A percentile compares a stretch with the other conserved stretches of the same genome.
phyloP scores from a whole-genome alignment of 768 basidiomycete species.

The Boletus rubescentipes region DNA sequence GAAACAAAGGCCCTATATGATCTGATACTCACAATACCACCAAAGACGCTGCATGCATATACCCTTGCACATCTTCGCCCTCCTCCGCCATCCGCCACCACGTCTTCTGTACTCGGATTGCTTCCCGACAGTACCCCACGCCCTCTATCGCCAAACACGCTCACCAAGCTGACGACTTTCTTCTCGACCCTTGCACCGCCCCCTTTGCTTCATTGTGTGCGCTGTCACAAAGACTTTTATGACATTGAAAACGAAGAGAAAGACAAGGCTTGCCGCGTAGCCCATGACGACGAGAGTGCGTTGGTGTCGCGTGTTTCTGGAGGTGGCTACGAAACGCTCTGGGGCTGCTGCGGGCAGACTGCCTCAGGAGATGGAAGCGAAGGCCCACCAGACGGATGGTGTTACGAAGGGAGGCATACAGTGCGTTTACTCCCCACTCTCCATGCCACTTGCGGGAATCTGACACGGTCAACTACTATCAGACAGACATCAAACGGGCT shows the following conservation, averaged over 20 bases:
- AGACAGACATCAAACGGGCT: slow-evolving; percentile 76
- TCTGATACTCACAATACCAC: slow-evolving; percentile 59
- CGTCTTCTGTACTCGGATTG: slow-evolving; percentile 15
- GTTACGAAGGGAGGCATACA: slow-evolving; percentile 81
- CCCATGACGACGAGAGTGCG: slow-evolving; percentile 81
- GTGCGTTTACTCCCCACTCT: slow-evolving; percentile 25
- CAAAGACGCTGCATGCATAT: slow-evolving; percentile 66
- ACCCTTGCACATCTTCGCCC: slow-evolving; percentile 49
- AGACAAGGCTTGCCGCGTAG: slow-evolving; percentile 66
- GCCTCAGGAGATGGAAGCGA: slow-evolving; percentile 77
- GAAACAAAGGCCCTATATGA: slow-evolving; percentile 46
- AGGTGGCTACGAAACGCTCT: slow-evolving; percentile 52
- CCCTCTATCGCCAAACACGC: slow-evolving; percentile 36
- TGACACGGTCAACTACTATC: not conserved
- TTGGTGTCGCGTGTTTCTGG: slow-evolving; percentile 60
- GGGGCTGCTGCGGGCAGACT: slow-evolving; percentile 71
- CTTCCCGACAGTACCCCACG: slow-evolving; percentile 7
- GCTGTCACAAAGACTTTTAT: slow-evolving; percentile 70
- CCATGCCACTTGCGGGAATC: not conserved
- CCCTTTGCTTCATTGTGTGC: slow-evolving; percentile 67
- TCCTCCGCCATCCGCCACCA: not conserved
- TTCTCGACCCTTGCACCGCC: slow-evolving; percentile 65
- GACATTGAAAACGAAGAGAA: slow-evolving; percentile 63
- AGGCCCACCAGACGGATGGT: slow-evolving; percentile 86
- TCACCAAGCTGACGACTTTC: slow-evolving; percentile 53